These are phyloP conservation scores for Rugonectria rugulosa DNA, from an alignment of 2,329 filamentous ascomycete species.

Conservation along the genomic window DNA sequence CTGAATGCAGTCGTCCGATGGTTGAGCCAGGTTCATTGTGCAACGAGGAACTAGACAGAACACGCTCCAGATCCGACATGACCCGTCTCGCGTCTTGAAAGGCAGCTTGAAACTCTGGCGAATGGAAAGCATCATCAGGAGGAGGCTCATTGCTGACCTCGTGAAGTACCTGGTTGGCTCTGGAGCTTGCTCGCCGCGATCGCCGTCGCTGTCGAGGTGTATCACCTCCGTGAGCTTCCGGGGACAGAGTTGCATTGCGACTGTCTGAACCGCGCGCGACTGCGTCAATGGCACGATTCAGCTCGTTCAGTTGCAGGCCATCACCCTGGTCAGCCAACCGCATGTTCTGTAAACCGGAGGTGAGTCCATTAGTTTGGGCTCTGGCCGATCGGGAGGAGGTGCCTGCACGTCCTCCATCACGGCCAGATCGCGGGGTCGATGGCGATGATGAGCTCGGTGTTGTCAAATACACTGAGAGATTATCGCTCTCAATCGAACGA, in stretches of 20 bases:
- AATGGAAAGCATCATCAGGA: constrained; percentile 46
- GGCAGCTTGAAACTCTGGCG: constrained; percentile 44
- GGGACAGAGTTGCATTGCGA: constrained; percentile 17
- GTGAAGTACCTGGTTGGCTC: constrained; percentile 16
- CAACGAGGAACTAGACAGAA: constrained; percentile 45
- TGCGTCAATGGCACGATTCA: constrained; percentile 18
- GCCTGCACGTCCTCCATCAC: too few relatives aligned
- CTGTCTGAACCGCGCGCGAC: constrained; percentile 17
- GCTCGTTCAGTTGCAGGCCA: too few relatives aligned
- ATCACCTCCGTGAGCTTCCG: constrained; percentile 8
- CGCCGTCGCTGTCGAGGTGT: constrained; percentile 17
- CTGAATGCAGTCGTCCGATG: constrained; percentile 44
- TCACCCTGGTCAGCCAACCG: too few relatives aligned
- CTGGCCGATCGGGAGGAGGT: too few relatives aligned
- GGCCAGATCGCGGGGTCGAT: too few relatives aligned
- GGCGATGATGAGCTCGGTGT: too few relatives aligned
- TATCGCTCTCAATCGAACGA: too few relatives aligned
- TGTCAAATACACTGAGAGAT: too few relatives aligned
- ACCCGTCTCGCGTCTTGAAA: constrained; percentile 44
- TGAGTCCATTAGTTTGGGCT: too few relatives aligned
- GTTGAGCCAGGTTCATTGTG: constrained; percentile 49
- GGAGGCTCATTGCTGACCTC: constrained; percentile 43
- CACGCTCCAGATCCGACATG: constrained; percentile 40
- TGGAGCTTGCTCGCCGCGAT: constrained; percentile 20
- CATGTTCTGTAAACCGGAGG: too few relatives aligned